Evolutionary conservation across 768 basidiomycete species (phyloP).

Genomic region (Daedalea quercina): DNA sequence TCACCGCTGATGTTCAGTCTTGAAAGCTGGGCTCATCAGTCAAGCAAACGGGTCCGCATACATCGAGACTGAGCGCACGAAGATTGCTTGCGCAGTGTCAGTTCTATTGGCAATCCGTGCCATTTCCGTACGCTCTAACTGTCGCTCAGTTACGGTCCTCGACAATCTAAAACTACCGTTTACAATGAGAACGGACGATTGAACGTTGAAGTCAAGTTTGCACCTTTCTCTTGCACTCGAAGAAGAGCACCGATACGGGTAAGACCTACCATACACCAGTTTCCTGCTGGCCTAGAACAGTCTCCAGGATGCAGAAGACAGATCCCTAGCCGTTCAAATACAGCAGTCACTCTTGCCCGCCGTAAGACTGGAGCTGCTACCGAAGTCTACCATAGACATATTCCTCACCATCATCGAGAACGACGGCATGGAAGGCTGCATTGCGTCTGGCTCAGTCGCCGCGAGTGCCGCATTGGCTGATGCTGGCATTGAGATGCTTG

Average conservation of each 20-base stretch:
- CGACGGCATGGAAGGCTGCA: constrained; percentile 85
- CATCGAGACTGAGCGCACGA: constrained; percentile 86
- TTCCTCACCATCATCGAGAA: constrained; percentile 86
- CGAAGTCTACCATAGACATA: constrained; percentile 90
- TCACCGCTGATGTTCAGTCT: constrained; percentile 46
- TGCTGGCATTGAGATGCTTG: constrained; percentile 88
- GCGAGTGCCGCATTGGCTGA: constrained; percentile 88
- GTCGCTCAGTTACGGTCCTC: constrained; percentile 67
- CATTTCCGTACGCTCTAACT: not conserved
- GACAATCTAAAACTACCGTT: constrained; percentile 70
- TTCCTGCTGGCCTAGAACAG: not conserved
- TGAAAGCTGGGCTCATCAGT: constrained; percentile 83
- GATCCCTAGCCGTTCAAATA: constrained; percentile 75
- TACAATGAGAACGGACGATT: constrained; percentile 87
- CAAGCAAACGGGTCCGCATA: constrained; percentile 98
- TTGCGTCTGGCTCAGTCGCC: constrained; percentile 82
- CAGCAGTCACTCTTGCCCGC: constrained; percentile 82
- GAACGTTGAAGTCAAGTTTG: constrained; percentile 95
- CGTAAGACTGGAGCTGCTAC: constrained; percentile 82
- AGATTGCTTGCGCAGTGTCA: constrained; percentile 95
- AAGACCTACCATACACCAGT: constrained; percentile 22
- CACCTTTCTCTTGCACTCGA: constrained; percentile 81
- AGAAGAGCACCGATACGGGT: constrained; percentile 85
- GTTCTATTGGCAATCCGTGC: constrained; percentile 25
- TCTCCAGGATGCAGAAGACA: constrained; percentile 87